Base-by-base conservation (phyloP, 352 stramenopile species). In the Phytophthora quininea region DNA sequence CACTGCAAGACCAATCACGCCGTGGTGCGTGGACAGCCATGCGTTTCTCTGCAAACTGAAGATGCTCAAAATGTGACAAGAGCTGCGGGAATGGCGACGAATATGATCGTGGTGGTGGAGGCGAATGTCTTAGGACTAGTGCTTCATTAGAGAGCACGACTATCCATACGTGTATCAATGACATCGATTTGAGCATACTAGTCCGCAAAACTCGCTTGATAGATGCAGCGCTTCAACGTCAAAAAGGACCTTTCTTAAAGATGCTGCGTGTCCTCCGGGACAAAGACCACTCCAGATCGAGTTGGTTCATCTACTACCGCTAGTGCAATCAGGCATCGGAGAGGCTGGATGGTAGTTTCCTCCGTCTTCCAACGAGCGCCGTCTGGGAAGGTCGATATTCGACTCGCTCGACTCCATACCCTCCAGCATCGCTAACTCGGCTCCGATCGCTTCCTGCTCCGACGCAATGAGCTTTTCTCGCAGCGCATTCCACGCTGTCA, bases 401-500 rank as follows among this genome's bases (percentile, higher is more conserved):
- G 64, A 47, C 48, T 66, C 59, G 15, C 3, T 63, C 2, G 46
- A 31, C 48, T 51, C 35, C 19, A 46, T 19, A 3, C 32, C 12
- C 15, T 54, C 43, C 1, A 30, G 29, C 4, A 40, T 54, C 24
- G 29, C 30, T 30, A 57, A 12, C 32, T 56, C 59, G 3, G 38
- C 48, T 45, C 55, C 50, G 24, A 61, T 60, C 11, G 45, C 60
- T 15, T 58, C 55, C 52, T 73, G 57, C 52, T 79, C 67, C 27
- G 65, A 57, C 29, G 72, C 53, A 54, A 86, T 86, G 47, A 90
- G 71, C 50, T 80, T 82, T 55, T 88, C 70, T 4, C 75, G 81
- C 49, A 87, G 72, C 24, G 78, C 72, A 40, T 73, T 82, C 81
- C 81, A 90, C 1, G 77, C 79, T 0, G 64, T 70, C 10, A 90